Evolutionary conservation across 345 rosid genomes (phyloP).

Genomic region (Pistacia vera): DNA sequence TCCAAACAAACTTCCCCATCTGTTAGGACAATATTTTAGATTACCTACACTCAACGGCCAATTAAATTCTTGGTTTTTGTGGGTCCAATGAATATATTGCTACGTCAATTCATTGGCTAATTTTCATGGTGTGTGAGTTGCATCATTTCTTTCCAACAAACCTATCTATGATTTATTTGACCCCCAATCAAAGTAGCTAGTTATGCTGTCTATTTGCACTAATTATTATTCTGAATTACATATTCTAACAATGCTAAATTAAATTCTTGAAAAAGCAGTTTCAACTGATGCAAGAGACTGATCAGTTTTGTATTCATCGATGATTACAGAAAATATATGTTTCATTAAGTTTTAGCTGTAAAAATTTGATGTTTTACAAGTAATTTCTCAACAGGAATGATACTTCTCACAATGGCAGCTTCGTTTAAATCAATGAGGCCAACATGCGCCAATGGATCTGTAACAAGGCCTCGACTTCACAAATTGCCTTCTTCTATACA

Average conservation of each 20-base stretch:
- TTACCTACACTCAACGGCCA: conserved; percentile 25
- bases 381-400: conserved; percentile 61
- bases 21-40: conserved; percentile 27
- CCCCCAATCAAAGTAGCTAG: conserved; percentile 23
- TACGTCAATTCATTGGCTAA: conserved; percentile 13
- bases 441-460: conserved; percentile 64
- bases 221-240: conserved; percentile 12
- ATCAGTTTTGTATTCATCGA: conserved; percentile 7
- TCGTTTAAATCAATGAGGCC: conserved; percentile 70
- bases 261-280: conserved; percentile 2
- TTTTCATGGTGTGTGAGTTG: not conserved
- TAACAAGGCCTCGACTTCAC: conserved; percentile 69
- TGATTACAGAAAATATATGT: not conserved
- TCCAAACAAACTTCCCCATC: conserved; percentile 15
- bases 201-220: conserved; percentile 16
- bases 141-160: conserved; percentile 23
- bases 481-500: conserved; percentile 65
- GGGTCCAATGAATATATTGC: conserved; percentile 28
- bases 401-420: conserved; percentile 71
- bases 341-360: no score
- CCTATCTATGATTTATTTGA: conserved; percentile 17
- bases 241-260: not conserved
- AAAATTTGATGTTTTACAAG: not conserved
- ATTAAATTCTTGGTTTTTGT: conserved; percentile 13
- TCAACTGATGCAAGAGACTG: conserved; percentile 8